Conservation (phyloP, 2,329 filamentous ascomycete genomes). For the Exophiala dermatitidis region DNA sequence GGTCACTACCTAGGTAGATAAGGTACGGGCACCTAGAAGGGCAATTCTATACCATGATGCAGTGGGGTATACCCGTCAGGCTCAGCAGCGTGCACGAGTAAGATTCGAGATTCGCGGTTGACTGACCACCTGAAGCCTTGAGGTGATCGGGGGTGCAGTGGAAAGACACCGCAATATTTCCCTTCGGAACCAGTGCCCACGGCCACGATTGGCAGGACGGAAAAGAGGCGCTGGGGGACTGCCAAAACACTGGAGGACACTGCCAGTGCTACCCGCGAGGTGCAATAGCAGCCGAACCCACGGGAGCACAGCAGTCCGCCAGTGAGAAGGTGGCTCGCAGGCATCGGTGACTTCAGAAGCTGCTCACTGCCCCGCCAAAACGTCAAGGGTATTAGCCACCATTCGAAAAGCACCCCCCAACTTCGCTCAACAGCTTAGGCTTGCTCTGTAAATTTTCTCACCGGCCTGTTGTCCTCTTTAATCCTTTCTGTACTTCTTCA, state of each 20-base stretch:
- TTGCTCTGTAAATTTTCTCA: constrained; percentile 13
- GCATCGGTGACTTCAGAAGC: not conserved
- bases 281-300: not conserved
- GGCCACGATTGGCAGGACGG: not conserved
- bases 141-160: not conserved
- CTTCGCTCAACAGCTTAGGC: constrained; percentile 8
- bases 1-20: not conserved
- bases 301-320: constrained; percentile 6
- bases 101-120: no score
- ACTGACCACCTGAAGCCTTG: not conserved
- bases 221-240: not conserved
- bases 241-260: no score
- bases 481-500: constrained; percentile 1
- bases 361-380: constrained; percentile 7
- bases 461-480: constrained; percentile 2
- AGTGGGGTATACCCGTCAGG: not conserved
- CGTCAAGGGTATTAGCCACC: constrained; percentile 15
- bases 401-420: constrained; percentile 12
- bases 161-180: not conserved
- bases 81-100: no score
- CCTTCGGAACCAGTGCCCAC: not conserved
- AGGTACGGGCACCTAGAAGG: no score
- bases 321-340: constrained; percentile 1
- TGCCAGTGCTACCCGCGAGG: no score
- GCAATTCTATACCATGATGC: constrained; percentile 4